Evolutionary conservation across 768 basidiomycete species (phyloP), one percentile per base, ranked within the genome.

Genomic region (Trametes elegans): DNA sequence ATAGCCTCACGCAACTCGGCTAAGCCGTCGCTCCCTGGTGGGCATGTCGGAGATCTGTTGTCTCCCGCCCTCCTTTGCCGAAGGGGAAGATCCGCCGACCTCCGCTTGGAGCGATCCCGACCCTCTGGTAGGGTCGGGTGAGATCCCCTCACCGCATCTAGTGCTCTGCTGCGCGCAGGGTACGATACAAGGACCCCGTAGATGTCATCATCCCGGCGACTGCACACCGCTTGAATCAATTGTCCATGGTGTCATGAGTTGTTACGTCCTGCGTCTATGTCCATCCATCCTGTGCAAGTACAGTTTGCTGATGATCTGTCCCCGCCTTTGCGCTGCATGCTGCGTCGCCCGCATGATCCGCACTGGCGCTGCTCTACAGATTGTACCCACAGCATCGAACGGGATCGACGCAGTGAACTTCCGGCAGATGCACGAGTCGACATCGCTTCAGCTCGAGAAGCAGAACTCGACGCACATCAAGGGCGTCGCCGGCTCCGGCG

Each of bases 381-480:
- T 95, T 62, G 77, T 92, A 24, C 93, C 92, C 41, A 77, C 83
- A 40, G 75, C 79, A 56, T 88, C 87, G 36, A 90, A 87, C 60
- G 92, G 87, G 43, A 71, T 80, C 56, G 93, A 95, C 67, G 87
- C 89, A 18, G 83, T 84, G 71, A 94, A 97, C 74, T 96, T 93
- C 76, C 90, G 95, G 42, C 80, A 87, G 53, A 72, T 97, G 68
- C 87, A 92, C 62, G 96, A 98, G 72, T 94, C 91, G 36, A 83
- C 85, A 55, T 94, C 91, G 58, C 79, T 98, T 65, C 93, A 97
- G 70, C 80, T 96, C 62, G 94, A 94, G 71, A 55, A 54, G 49
- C 67, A 71, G 60, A 58, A 63, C 47, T 48, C 57, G 26, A 51
- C 47, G 18, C 60, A 51, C 6, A 70, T 74, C 56, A 67, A 67